Evolutionary conservation across 2,329 filamentous ascomycete species (phyloP).

Genomic region (Aspergillus fijiensis): DNA sequence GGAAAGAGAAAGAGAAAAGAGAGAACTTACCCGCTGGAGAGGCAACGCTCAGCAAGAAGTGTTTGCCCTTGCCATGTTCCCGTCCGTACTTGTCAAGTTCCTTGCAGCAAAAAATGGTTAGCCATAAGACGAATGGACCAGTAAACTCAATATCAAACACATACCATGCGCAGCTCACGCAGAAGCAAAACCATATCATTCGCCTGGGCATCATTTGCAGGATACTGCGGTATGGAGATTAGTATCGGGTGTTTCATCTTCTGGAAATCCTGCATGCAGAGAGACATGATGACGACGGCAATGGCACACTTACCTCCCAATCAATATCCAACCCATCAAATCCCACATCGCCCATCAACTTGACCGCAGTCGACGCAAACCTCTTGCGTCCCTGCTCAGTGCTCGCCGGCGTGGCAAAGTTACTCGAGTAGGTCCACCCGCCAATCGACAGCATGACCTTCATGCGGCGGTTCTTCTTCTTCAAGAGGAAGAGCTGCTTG

Average conservation of each 20-base stretch:
- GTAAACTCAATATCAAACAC: neutral
- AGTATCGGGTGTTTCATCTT: neutral
- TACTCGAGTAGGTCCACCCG: conserved; percentile 74
- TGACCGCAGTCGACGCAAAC: conserved; percentile 69
- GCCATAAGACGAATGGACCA: neutral
- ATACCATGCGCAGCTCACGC: conserved; percentile 31
- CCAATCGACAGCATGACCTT: conserved; percentile 82
- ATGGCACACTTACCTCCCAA: conserved; percentile 33
- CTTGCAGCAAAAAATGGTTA: conserved; percentile 17
- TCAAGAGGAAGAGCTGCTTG: conserved; percentile 73
- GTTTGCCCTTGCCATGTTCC: conserved; percentile 38
- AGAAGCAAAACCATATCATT: conserved; percentile 38
- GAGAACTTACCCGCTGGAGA: conserved; percentile 40
- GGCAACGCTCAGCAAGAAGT: conserved; percentile 49
- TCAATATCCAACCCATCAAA: conserved; percentile 55
- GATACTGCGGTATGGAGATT: conserved; percentile 28
- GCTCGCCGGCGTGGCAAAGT: conserved; percentile 68
- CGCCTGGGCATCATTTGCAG: conserved; percentile 34
- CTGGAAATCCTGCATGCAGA: too few relatives aligned
- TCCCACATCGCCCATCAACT: conserved; percentile 73
- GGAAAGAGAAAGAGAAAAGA: too few relatives aligned
- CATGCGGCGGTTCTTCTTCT: conserved; percentile 72
- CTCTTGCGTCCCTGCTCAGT: conserved; percentile 57
- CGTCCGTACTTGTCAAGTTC: conserved; percentile 45
- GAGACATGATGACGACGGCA: too few relatives aligned